These are phyloP conservation scores for Botryosphaeria dothidea DNA, from an alignment of 2,329 filamentous ascomycete species.

Conservation along the genomic window DNA sequence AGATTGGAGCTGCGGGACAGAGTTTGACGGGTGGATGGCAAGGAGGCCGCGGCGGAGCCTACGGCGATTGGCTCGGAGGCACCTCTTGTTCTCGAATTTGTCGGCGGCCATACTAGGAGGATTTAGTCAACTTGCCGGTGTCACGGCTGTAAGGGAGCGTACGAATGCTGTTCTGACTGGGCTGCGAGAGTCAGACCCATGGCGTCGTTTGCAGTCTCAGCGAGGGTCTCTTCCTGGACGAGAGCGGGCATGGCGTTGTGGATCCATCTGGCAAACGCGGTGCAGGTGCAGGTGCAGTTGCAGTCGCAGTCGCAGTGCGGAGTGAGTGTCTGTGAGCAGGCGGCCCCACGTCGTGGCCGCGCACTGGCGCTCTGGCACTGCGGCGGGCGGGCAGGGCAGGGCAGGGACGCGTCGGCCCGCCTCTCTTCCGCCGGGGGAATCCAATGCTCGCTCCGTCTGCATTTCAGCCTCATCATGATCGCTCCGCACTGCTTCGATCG, in stretches of 20 bases:
- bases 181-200: background rate
- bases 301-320: too few relatives aligned
- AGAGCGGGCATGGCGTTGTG: background rate
- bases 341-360: background rate
- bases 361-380: too few relatives aligned
- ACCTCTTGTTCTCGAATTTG: background rate
- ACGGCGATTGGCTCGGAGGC: background rate
- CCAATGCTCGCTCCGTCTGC: too few relatives aligned
- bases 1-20: slow-evolving; percentile 26
- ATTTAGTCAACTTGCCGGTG: too few relatives aligned
- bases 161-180: background rate
- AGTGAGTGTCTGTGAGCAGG: background rate
- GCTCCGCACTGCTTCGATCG: too few relatives aligned
- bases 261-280: background rate
- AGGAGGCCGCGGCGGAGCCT: slow-evolving; percentile 23
- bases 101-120: background rate
- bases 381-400: too few relatives aligned
- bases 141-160: background rate
- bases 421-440: background rate
- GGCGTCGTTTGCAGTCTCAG: background rate
- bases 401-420: background rate
- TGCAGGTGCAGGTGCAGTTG: too few relatives aligned
- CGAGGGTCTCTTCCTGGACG: background rate
- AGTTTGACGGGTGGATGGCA: slow-evolving; percentile 25
- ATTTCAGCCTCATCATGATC: too few relatives aligned